phyloP scores from a whole-genome alignment of 306 rosid genomes.

The Aeschynomene evenia region DNA sequence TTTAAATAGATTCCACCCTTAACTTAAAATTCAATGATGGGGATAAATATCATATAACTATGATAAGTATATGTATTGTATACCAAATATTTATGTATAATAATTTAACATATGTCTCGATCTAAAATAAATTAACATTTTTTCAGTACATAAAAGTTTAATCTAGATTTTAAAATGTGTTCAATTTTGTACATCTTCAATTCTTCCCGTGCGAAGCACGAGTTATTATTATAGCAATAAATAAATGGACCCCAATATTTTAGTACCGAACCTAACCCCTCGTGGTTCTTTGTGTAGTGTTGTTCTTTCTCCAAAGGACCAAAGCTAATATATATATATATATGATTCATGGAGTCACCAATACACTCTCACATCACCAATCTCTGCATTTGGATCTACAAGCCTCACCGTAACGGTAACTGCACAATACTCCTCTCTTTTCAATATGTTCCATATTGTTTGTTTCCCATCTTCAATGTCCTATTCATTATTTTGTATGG shows the following conservation, averaged over 20 bases:
- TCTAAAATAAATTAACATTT: too few species aligned
- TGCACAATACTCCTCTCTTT: background rate
- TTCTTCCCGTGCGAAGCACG: slow-evolving; percentile 19
- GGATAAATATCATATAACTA: too few species aligned
- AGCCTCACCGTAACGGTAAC: background rate
- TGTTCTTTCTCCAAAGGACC: background rate
- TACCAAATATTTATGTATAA: too few species aligned
- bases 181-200: background rate
- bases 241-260: background rate
- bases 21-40: too few species aligned
- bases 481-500: background rate
- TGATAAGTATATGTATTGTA: too few species aligned
- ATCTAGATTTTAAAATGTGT: background rate
- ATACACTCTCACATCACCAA: background rate
- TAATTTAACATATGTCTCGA: too few species aligned
- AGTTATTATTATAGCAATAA: background rate
- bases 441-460: background rate
- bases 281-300: background rate
- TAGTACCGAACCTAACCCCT: background rate
- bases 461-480: background rate
- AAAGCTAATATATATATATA: background rate
- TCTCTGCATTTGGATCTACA: slow-evolving; percentile 16
- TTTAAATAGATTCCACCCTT: too few species aligned
- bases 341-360: background rate
- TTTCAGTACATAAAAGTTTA: too few species aligned